Evolutionary conservation across 805 yeast species (phyloP).

Genomic region (Scheffersomyces lignosus): DNA sequence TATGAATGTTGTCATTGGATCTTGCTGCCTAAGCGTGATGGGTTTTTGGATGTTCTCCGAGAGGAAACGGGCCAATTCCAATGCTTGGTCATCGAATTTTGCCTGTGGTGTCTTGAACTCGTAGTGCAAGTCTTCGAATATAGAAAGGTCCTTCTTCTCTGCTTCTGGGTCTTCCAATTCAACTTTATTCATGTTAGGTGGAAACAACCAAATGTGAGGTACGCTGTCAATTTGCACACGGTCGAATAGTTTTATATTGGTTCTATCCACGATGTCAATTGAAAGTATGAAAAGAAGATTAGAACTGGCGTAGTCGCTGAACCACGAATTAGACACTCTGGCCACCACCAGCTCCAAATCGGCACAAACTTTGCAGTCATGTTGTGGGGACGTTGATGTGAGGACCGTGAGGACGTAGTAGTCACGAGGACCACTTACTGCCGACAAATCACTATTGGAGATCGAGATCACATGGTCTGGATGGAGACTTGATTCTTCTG

Average conservation of each 20-base stretch:
- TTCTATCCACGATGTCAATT: constrained; percentile 47
- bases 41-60: constrained; percentile 45
- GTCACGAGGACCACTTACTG: constrained; percentile 50
- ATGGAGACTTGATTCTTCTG: too few species aligned
- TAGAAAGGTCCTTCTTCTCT: constrained; percentile 13
- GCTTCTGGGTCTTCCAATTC: constrained; percentile 23
- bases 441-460: constrained; percentile 37
- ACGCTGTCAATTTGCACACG: constrained; percentile 47
- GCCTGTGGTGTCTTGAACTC: constrained; percentile 39
- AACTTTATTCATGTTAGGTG: constrained; percentile 37
- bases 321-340: constrained; percentile 45
- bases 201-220: constrained; percentile 70
- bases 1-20: constrained; percentile 43
- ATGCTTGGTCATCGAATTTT: constrained; percentile 33
- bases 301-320: constrained; percentile 41
- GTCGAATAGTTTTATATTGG: constrained; percentile 42
- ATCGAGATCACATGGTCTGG: constrained; percentile 46
- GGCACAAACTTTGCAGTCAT: constrained; percentile 50
- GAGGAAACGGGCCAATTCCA: constrained; percentile 55
- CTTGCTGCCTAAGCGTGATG: constrained; percentile 41
- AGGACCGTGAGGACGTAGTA: constrained; percentile 52
- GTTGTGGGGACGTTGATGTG: constrained; percentile 47
- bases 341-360: constrained; percentile 42
- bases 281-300: constrained; percentile 45
- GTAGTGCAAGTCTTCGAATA: constrained; percentile 29